Conservation (phyloP, 768 basidiomycete species). For the Rhizopogon vinicolor region DNA sequence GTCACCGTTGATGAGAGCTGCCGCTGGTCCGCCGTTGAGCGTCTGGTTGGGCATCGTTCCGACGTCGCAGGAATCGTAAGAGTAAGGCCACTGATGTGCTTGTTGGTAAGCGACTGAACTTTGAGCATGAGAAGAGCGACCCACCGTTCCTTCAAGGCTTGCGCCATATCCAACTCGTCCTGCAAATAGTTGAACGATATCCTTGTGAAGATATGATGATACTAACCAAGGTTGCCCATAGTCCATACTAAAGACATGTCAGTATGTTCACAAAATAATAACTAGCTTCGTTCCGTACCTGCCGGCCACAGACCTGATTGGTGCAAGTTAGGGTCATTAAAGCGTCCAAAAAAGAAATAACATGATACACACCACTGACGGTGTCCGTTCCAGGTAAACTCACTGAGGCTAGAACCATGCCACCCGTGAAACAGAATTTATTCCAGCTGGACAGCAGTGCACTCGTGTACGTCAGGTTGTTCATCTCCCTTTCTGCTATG, state of each 20-base stretch:
- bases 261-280: constrained; percentile 1
- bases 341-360: background rate
- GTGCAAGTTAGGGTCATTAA: background rate
- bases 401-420: constrained; percentile 68
- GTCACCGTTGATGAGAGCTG: constrained; percentile 63
- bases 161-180: constrained; percentile 89
- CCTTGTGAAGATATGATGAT: background rate
- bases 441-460: constrained; percentile 74
- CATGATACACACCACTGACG: constrained; percentile 34
- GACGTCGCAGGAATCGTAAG: constrained; percentile 85
- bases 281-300: constrained; percentile 6
- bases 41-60: constrained; percentile 90
- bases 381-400: constrained; percentile 62
- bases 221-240: constrained; percentile 70
- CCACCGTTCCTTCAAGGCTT: constrained; percentile 74
- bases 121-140: constrained; percentile 10
- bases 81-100: constrained; percentile 66
- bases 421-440: constrained; percentile 94
- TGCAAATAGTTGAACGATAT: constrained; percentile 8
- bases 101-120: constrained; percentile 4
- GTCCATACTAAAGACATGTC: constrained; percentile 47
- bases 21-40: constrained; percentile 53
- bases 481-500: constrained; percentile 57
- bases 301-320: constrained; percentile 70
- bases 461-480: constrained; percentile 70